Conservation (phyloP, 345 rosid genomes). For the Pugionium dolabratum region DNA sequence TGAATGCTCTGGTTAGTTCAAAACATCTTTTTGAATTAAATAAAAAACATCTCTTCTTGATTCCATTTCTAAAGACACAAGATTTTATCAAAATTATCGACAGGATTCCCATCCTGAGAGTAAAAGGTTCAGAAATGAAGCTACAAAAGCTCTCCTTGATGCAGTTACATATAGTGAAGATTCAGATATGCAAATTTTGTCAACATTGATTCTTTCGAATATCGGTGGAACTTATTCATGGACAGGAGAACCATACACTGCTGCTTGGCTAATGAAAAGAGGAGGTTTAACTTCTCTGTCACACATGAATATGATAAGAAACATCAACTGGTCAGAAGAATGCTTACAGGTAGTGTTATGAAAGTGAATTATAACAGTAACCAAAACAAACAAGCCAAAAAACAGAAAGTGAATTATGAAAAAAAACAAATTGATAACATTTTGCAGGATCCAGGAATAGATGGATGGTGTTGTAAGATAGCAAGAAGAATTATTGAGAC, state of each 20-base stretch:
- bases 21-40: not conserved
- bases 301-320: constrained; percentile 75
- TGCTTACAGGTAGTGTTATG: constrained; percentile 58
- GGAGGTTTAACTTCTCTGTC: constrained; percentile 63
- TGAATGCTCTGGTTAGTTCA: constrained; percentile 59
- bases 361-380: not conserved
- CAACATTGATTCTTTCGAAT: constrained; percentile 69
- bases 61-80: not conserved
- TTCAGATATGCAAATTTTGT: constrained; percentile 49
- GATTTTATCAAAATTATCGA: constrained; percentile 1
- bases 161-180: constrained; percentile 51
- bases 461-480: constrained; percentile 72
- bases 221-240: constrained; percentile 89
- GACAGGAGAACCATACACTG: constrained; percentile 83
- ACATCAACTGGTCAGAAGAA: constrained; percentile 74
- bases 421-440: not conserved
- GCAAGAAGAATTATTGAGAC: constrained; percentile 53
- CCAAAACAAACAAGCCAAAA: constrained; percentile 15
- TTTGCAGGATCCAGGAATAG: constrained; percentile 66
- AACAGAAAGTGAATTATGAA: not conserved
- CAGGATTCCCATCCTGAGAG: constrained; percentile 62
- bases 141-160: constrained; percentile 57
- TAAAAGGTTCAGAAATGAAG: constrained; percentile 52
- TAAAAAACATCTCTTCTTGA: not conserved
- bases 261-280: constrained; percentile 84